phyloP scores from a whole-genome alignment of 768 basidiomycete genomes.

The Gyrodon lividus region DNA sequence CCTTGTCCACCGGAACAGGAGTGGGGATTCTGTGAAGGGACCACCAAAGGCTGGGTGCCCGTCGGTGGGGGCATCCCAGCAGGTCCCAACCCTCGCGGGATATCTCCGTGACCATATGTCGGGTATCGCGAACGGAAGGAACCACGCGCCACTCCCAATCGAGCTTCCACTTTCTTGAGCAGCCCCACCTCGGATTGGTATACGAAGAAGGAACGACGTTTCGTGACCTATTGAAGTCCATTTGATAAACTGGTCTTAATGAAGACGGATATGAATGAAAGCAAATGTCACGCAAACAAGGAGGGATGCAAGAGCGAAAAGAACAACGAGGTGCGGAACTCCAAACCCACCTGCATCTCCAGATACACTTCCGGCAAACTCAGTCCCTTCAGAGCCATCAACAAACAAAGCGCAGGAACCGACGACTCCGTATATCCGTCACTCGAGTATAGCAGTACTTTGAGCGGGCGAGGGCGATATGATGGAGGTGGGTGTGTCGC shows the following conservation, averaged over 20 bases:
- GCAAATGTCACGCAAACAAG: too few species aligned
- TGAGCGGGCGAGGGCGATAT: slow-evolving; percentile 58
- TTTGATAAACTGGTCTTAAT: slow-evolving; percentile 1
- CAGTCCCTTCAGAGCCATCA: slow-evolving; percentile 74
- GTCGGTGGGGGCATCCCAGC: slow-evolving; percentile 3
- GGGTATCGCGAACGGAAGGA: slow-evolving; percentile 25
- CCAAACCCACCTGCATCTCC: slow-evolving; percentile 61
- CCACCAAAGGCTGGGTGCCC: slow-evolving; percentile 5
- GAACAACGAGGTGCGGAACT: too few species aligned
- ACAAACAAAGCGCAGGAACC: slow-evolving; percentile 78
- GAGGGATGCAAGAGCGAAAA: too few species aligned
- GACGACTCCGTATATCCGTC: slow-evolving; percentile 95
- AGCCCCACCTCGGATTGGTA: slow-evolving; percentile 79
- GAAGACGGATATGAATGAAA: not conserved
- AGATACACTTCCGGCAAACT: slow-evolving; percentile 88
- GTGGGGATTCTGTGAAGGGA: slow-evolving; percentile 6
- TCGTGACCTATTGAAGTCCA: slow-evolving; percentile 42
- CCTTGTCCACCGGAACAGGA: not conserved
- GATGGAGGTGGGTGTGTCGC: slow-evolving; percentile 15
- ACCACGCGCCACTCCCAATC: slow-evolving; percentile 31
- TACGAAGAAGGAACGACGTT: slow-evolving; percentile 86
- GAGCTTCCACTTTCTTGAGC: slow-evolving; percentile 66
- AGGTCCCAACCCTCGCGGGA: slow-evolving; percentile 15
- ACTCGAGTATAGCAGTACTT: slow-evolving; percentile 76
- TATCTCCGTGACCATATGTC: slow-evolving; percentile 17